Base-by-base conservation (phyloP, 208 protist species). In the Hexamita inflata region DNA sequence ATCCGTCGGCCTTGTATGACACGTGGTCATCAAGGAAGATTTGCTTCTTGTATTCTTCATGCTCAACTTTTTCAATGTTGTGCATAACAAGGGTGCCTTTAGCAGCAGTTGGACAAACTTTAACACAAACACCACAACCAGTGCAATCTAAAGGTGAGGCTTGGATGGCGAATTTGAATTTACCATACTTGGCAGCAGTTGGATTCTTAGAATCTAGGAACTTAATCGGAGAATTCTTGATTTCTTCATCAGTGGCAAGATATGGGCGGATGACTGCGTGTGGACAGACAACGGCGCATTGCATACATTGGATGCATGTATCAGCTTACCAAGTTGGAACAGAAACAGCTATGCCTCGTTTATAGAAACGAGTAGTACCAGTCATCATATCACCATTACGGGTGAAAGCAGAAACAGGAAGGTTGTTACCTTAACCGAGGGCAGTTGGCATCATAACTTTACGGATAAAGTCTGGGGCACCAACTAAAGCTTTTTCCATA, bases 271-370 rank as follows among this genome's bases (percentile, higher is more conserved):
- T 88, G 75, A 82, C 85, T 29, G 87, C 82, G 76, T 90, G 87
- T 24, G 87, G 87, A 73, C 87, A 90, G 58, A 83, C 80, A 39
- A 84, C n/a, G n/a, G 82, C 39, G 75, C 87, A 90, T n/a, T 80
- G 39, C 70, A 84, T 88, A 77, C 87, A 90, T 65, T 89, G 86
- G 9, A 85, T 84, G 78, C 87, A 90, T 38, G 84, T 87, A 42
- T 86, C 75, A 34, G 62, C 41, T 26, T 82, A 29, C 84, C 87
- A 90, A 1, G 29, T 38, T 28, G 87, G 85, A 40, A 89, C 81
- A 13, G 45, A 39, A 7, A 74, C 32, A n/a, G 86, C 80, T 58
- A 89, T 75, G 26, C 74, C 81, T 32, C 86, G 58, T 77, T 89
- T 89, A 45, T 86, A 82, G 35, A 75, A 86, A 39, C 80, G 38